Percentiles rank a stretch among this genome's conserved stretches.
Evolutionary conservation across 441 rosid genomes (phyloP).

Genomic region (Populus hybrid): DNA sequence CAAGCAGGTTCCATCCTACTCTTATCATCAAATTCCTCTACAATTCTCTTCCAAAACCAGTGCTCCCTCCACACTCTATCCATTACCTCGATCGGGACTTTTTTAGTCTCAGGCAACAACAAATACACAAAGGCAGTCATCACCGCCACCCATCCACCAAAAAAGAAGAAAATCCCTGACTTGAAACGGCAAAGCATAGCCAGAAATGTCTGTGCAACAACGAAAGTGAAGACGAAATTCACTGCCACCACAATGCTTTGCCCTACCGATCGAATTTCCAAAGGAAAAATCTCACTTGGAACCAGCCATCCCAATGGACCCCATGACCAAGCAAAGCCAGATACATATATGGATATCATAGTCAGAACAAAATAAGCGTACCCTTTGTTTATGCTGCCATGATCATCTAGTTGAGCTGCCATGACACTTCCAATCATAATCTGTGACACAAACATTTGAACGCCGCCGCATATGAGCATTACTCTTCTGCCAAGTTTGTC

Average conservation of each 20-base stretch:
- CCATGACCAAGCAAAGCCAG: conserved; percentile 77
- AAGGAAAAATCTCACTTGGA: conserved; percentile 65
- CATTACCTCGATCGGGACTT: conserved; percentile 65
- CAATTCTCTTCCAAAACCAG: conserved; percentile 67
- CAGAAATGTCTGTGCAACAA: conserved; percentile 53
- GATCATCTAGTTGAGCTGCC: conserved; percentile 41
- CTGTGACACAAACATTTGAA: conserved; percentile 63
- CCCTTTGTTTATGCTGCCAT: conserved; percentile 42
- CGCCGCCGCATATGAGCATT: conserved; percentile 61
- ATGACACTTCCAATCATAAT: conserved; percentile 43
- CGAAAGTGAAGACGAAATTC: conserved; percentile 51
- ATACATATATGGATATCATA: conserved; percentile 49
- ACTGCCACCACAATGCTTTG: conserved; percentile 63
- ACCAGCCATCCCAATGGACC: conserved; percentile 74
- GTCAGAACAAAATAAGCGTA: conserved; percentile 46
- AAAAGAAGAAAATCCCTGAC: conserved; percentile 61
- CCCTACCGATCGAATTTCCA: conserved; percentile 67
- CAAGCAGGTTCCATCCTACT: background rate
- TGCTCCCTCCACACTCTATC: conserved; percentile 60
- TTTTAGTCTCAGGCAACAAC: conserved; percentile 70
- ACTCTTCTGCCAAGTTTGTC: conserved; percentile 66
- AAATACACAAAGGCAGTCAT: conserved; percentile 57
- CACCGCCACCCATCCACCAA: conserved; percentile 54
- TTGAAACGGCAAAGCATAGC: conserved; percentile 62
- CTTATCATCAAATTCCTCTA: conserved; percentile 23